A percentile compares a stretch with the other conserved stretches of the same genome.
phyloP scores from a whole-genome alignment of 352 stramenopile species.

The Phytophthora agathidicida region DNA sequence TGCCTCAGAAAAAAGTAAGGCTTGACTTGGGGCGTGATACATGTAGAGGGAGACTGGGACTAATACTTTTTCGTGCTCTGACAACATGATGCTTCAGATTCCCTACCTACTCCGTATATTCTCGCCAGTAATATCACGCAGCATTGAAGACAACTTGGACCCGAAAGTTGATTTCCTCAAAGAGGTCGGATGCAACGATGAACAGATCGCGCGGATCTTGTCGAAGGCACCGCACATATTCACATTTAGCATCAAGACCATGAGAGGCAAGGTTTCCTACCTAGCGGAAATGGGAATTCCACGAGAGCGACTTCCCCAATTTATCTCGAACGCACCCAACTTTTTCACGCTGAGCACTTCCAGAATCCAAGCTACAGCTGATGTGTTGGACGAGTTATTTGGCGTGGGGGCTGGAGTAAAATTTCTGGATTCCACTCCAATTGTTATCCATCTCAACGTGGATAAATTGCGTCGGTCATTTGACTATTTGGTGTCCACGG shows the following conservation, averaged over 20 bases:
- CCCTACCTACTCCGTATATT: slow-evolving; percentile 54
- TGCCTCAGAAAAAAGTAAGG: background rate
- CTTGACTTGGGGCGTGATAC: background rate
- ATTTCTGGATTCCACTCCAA: no score
- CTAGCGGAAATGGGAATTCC: slow-evolving; percentile 32
- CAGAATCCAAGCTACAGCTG: slow-evolving; percentile 39
- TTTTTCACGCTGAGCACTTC: slow-evolving; percentile 34
- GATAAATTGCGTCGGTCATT: slow-evolving; percentile 35
- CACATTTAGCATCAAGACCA: slow-evolving; percentile 29
- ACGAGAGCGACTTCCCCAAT: slow-evolving; percentile 27
- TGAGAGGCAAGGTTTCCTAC: slow-evolving; percentile 34
- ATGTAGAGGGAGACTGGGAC: background rate
- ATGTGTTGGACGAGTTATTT: slow-evolving; percentile 40
- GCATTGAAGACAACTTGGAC: slow-evolving; percentile 39
- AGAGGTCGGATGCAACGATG: slow-evolving; percentile 33
- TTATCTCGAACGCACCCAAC: slow-evolving; percentile 41
- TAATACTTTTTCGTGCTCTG: no score
- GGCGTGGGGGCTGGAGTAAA: slow-evolving; percentile 24
- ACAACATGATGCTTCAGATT: slow-evolving; percentile 37
- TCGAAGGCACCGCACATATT: slow-evolving; percentile 47
- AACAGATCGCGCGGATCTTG: slow-evolving; percentile 42
- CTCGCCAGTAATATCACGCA: slow-evolving; percentile 38
- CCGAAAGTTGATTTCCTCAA: slow-evolving; percentile 42
- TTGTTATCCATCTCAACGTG: no score
- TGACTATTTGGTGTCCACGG: slow-evolving; percentile 33